phyloP scores from a whole-genome alignment of 108 stramenopile genomes.

The Stephanodiscus triporus region DNA sequence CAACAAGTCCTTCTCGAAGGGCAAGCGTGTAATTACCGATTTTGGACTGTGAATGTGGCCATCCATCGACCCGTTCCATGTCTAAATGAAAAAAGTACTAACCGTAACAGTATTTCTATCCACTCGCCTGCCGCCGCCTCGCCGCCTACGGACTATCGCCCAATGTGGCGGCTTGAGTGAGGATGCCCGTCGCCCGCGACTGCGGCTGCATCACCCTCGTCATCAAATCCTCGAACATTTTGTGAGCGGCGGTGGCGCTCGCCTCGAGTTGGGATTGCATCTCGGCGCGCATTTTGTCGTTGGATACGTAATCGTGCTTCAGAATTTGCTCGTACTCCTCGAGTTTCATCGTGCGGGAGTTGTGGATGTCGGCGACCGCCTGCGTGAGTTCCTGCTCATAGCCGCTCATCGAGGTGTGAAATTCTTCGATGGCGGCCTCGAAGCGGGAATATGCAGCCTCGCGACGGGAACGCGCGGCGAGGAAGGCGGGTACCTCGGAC shows the following conservation, averaged over 20 bases:
- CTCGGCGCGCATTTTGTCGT: conserved; percentile 41
- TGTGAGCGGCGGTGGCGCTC: conserved; percentile 33
- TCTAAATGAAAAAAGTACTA: background rate
- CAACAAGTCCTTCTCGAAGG: conserved; percentile 86
- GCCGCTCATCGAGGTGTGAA: conserved; percentile 18
- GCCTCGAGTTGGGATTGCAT: conserved; percentile 45
- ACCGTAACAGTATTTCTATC: background rate
- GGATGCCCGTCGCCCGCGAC: background rate
- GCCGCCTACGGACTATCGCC: conserved; percentile 1
- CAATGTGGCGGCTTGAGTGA: conserved; percentile 19
- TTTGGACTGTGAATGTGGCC: conserved; percentile 26
- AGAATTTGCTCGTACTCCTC: conserved; percentile 40
- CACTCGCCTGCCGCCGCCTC: background rate
- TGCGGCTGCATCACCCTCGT: conserved; percentile 36
- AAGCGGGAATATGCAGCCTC: conserved; percentile 38
- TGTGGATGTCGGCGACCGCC: conserved; percentile 50
- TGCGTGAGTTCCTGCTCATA: conserved; percentile 43
- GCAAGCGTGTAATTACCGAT: conserved; percentile 76
- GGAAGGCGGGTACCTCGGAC: conserved; percentile 48
- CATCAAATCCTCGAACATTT: conserved; percentile 39
- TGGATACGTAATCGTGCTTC: conserved; percentile 42
- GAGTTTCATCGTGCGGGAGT: conserved; percentile 26
- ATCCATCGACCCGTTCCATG: too few species aligned
- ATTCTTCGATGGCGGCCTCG: conserved; percentile 41
- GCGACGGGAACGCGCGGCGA: conserved; percentile 22